Percentiles rank a stretch among this genome's conserved stretches.
Evolutionary conservation across 768 basidiomycete species (phyloP).

Genomic region (Cyclocybe aegerita): DNA sequence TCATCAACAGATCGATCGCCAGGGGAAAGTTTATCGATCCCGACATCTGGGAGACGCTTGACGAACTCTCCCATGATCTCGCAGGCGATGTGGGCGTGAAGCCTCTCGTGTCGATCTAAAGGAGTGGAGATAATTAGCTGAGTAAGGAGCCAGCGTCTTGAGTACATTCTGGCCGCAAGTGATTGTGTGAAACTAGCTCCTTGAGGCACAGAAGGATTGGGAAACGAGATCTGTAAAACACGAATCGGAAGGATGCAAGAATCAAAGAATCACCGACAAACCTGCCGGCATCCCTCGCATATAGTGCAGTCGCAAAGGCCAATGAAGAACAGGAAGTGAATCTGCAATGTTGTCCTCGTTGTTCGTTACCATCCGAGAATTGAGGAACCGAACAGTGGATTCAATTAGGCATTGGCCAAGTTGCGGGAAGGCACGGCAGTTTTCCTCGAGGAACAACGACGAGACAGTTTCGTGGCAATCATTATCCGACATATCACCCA

Average conservation of each 20-base stretch:
- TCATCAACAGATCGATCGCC: no score
- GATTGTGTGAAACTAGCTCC: not conserved
- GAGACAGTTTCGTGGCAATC: constrained; percentile 9
- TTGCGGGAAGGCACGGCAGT: constrained; percentile 10
- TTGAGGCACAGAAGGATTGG: not conserved
- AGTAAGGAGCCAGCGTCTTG: not conserved
- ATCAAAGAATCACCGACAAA: not conserved
- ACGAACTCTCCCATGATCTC: not conserved
- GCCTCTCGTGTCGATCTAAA: not conserved
- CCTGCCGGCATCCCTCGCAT: constrained; percentile 2
- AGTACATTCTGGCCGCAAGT: not conserved
- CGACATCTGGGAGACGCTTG: no score
- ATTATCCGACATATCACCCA: not conserved
- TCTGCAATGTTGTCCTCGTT: not conserved
- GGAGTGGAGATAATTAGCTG: not conserved
- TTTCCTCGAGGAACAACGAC: constrained; percentile 12
- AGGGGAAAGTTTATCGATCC: no score
- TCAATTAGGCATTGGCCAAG: constrained; percentile 9
- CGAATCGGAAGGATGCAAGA: not conserved
- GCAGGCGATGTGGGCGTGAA: constrained; percentile 1
- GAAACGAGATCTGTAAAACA: no score
- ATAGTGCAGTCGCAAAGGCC: constrained; percentile 2
- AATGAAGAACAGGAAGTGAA: constrained; percentile 3
- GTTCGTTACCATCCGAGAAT: constrained; percentile 1
- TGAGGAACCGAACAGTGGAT: constrained; percentile 7